A percentile compares a stretch with the other conserved stretches of the same genome.
Conservation (phyloP, 257 asterid species). For the Cruciata laevipes region DNA sequence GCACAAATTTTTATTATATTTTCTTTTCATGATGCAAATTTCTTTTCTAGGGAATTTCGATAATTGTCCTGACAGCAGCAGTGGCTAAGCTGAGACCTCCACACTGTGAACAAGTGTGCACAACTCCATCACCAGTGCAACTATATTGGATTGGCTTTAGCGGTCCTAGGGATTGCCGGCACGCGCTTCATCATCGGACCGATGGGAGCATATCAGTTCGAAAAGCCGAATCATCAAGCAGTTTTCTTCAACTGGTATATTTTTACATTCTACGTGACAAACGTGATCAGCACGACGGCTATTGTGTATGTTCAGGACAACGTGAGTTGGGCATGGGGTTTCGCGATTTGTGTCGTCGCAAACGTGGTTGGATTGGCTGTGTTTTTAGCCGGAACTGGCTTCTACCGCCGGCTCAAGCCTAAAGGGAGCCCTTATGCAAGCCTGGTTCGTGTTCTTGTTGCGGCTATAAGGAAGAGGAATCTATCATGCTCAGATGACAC, state of each 20-base stretch:
- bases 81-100: constrained; percentile 19
- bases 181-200: constrained; percentile 16
- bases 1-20: too few relatives aligned
- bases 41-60: background rate
- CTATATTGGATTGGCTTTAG: constrained; percentile 15
- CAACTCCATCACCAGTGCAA: constrained; percentile 11
- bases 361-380: constrained; percentile 14
- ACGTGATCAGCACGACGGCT: constrained; percentile 12
- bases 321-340: constrained; percentile 23
- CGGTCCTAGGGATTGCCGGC: constrained; percentile 16
- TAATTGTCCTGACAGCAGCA: constrained; percentile 11
- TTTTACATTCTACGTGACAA: constrained; percentile 9
- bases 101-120: constrained; percentile 13
- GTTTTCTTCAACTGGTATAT: constrained; percentile 24
- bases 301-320: constrained; percentile 21
- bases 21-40: too few relatives aligned
- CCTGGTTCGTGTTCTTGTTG: constrained; percentile 38
- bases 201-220: constrained; percentile 23
- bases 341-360: constrained; percentile 1
- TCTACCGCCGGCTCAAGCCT: constrained; percentile 22
- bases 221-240: constrained; percentile 14
- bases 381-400: constrained; percentile 17
- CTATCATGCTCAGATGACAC: constrained; percentile 17
- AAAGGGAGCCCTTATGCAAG: constrained; percentile 50
- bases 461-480: constrained; percentile 34